Evolutionary conservation across 352 stramenopile species (phyloP).

Genomic region (Phytopythium aichiense): DNA sequence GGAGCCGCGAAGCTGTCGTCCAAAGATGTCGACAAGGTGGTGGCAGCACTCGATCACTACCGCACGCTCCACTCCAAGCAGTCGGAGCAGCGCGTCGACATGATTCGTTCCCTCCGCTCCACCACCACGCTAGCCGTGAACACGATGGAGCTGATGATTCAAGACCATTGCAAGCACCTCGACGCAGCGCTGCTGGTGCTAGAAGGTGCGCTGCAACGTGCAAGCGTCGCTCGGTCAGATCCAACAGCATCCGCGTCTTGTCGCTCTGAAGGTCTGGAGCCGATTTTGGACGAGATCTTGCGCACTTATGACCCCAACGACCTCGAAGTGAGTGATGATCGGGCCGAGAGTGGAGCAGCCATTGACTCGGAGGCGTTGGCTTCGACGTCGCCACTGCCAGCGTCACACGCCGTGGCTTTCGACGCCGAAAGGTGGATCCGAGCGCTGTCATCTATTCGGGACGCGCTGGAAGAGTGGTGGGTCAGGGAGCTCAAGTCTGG

Average conservation of each 20-base stretch:
- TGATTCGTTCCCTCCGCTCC: slow-evolving; percentile 24
- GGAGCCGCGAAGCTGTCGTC: not conserved
- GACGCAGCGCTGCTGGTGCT: slow-evolving; percentile 18
- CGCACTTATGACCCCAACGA: not conserved
- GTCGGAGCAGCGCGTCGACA: slow-evolving; percentile 27
- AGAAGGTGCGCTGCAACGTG: not conserved
- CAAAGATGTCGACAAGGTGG: slow-evolving; percentile 17
- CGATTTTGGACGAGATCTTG: not conserved
- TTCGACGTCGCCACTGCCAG: not conserved
- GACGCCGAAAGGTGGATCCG: not conserved
- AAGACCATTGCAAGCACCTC: slow-evolving; percentile 44
- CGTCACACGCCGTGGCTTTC: not conserved
- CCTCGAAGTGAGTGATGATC: not conserved
- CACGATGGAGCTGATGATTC: slow-evolving; percentile 57
- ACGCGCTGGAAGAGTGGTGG: not conserved
- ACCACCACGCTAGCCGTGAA: slow-evolving; percentile 40
- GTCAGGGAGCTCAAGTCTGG: not conserved
- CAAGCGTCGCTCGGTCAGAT: not conserved
- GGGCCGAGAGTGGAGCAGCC: not conserved
- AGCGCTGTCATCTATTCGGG: not conserved
- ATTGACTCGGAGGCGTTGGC: not conserved
- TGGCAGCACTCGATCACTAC: slow-evolving; percentile 15
- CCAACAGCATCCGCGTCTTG: not conserved
- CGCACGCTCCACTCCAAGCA: slow-evolving; percentile 26
- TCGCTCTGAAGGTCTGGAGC: not conserved